phyloP scores from a whole-genome alignment of 768 basidiomycete species.

The Amylocystis lapponica region DNA sequence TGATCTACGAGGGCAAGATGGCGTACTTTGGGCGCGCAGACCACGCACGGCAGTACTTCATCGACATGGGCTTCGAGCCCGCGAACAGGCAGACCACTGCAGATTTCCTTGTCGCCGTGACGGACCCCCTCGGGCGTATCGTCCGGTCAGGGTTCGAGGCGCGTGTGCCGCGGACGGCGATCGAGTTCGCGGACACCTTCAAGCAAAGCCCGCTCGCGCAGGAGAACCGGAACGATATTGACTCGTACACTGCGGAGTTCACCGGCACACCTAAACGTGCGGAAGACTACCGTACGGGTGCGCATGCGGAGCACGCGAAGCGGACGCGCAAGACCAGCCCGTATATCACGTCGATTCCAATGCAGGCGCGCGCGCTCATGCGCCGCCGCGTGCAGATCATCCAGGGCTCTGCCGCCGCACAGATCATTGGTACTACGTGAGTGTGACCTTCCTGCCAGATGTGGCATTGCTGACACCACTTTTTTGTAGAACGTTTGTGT shows the following conservation, averaged over 20 bases:
- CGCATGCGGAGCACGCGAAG: slow-evolving; percentile 44
- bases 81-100: slow-evolving; percentile 52
- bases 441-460: background rate
- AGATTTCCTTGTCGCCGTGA: slow-evolving; percentile 55
- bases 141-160: slow-evolving; percentile 35
- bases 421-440: slow-evolving; percentile 24
- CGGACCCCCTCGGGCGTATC: slow-evolving; percentile 55
- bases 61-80: slow-evolving; percentile 57
- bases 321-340: slow-evolving; percentile 35
- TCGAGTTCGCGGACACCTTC: slow-evolving; percentile 43
- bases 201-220: slow-evolving; percentile 31
- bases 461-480: slow-evolving; percentile 11
- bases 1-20: slow-evolving; percentile 69
- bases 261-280: slow-evolving; percentile 40
- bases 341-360: slow-evolving; percentile 28
- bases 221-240: slow-evolving; percentile 41
- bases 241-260: slow-evolving; percentile 36
- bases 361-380: slow-evolving; percentile 33
- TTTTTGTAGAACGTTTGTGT: slow-evolving; percentile 44
- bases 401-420: slow-evolving; percentile 23
- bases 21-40: slow-evolving; percentile 68
- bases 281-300: slow-evolving; percentile 42
- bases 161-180: slow-evolving; percentile 45
- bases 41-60: slow-evolving; percentile 65
- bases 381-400: slow-evolving; percentile 30